A percentile compares a stretch with the other conserved stretches of the same genome.
Conservation (phyloP, 2,329 filamentous ascomycete species). For the Fusarium decemcellulare region DNA sequence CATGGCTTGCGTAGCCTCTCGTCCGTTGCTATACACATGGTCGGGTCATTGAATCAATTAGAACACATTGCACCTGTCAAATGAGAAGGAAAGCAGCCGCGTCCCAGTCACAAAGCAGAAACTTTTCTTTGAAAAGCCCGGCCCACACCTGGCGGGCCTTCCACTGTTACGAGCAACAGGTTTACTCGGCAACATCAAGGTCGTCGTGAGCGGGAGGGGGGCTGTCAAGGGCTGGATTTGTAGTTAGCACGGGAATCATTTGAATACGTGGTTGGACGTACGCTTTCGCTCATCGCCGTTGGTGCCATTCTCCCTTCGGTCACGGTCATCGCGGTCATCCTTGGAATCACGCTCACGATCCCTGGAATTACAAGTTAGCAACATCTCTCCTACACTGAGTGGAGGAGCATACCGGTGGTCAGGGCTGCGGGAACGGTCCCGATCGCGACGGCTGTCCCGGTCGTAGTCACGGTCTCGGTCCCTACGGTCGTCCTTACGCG, state of each 20-base stretch:
- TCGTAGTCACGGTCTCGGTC: constrained; percentile 86
- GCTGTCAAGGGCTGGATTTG: constrained; percentile 74
- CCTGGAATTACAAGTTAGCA: constrained; percentile 48
- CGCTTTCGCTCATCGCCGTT: constrained; percentile 95
- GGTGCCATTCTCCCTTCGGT: constrained; percentile 81
- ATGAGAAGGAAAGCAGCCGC: constrained; percentile 39
- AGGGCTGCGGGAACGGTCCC: constrained; percentile 82
- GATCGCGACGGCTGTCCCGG: constrained; percentile 80
- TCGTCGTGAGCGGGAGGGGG: constrained; percentile 91
- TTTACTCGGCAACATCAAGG: constrained; percentile 90
- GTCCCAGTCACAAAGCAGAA: constrained; percentile 38
- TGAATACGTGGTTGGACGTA: constrained; percentile 56
- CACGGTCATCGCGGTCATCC: constrained; percentile 79
- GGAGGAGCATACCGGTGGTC: constrained; percentile 66
- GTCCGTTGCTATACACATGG: constrained; percentile 42
- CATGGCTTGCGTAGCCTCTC: constrained; percentile 33
- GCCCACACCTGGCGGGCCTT: constrained; percentile 25
- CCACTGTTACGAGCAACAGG: constrained; percentile 13
- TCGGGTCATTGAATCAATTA: constrained; percentile 41
- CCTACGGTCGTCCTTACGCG: constrained; percentile 88
- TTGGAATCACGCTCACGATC: constrained; percentile 71
- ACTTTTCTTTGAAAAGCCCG: constrained; percentile 41
- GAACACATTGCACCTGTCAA: constrained; percentile 42
- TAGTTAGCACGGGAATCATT: constrained; percentile 38
- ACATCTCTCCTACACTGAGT: not conserved